phyloP scores from a whole-genome alignment of 2,329 filamentous ascomycete species.

The Trichoderma brevicompactum region DNA sequence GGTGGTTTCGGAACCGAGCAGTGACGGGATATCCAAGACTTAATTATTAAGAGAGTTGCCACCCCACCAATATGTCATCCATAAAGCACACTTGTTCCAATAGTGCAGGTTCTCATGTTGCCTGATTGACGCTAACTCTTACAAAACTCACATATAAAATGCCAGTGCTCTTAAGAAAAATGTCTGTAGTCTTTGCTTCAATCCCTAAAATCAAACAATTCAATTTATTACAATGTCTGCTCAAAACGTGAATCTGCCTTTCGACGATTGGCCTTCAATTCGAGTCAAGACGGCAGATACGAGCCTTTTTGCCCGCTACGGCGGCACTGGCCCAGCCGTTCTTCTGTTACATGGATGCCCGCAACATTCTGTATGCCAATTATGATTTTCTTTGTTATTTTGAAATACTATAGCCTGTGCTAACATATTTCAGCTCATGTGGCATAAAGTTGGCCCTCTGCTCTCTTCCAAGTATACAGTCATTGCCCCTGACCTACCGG shows the following conservation, averaged over 20 bases:
- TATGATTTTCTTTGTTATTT: not conserved
- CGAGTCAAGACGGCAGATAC: constrained; percentile 10
- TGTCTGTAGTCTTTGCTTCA: not conserved
- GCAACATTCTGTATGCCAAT: constrained; percentile 9
- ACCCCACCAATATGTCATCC: not conserved
- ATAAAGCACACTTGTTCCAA: too few relatives aligned
- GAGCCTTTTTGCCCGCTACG: constrained; percentile 11
- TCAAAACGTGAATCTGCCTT: not conserved
- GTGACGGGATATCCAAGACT: not conserved
- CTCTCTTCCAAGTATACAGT: constrained; percentile 50
- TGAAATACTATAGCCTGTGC: too few relatives aligned
- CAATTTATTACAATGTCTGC: not conserved
- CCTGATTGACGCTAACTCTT: not conserved
- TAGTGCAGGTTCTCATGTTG: too few relatives aligned
- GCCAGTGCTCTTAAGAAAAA: not conserved
- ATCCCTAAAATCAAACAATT: not conserved
- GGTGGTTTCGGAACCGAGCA: not conserved
- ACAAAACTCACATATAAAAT: not conserved
- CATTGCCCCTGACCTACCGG: constrained; percentile 49
- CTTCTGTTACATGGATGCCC: constrained; percentile 9
- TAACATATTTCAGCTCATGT: constrained; percentile 35
- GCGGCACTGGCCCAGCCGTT: constrained; percentile 7
- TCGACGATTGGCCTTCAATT: constrained; percentile 19
- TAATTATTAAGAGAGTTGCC: not conserved
- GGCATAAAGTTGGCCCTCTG: constrained; percentile 46